These are phyloP conservation scores for Mangifera indica DNA, from an alignment of 345 rosid species.

Conservation along the genomic window DNA sequence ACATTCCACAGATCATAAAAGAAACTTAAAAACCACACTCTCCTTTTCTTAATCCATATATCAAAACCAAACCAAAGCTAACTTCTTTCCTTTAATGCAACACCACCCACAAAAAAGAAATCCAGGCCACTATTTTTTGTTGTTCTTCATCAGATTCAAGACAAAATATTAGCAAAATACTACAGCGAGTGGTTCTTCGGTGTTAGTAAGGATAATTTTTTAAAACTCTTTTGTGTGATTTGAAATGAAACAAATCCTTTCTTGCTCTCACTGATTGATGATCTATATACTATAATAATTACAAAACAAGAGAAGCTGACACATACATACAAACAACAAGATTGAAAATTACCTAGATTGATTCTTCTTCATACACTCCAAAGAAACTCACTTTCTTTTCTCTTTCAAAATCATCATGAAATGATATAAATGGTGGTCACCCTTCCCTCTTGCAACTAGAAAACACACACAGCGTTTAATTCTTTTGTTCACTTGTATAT, in stretches of 20 bases:
- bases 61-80: neutral
- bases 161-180: neutral
- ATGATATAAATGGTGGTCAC: neutral
- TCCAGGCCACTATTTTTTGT: conserved; percentile 1
- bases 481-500: conserved; percentile 15
- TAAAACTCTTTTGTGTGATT: conserved; percentile 1
- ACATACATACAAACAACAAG: conserved; percentile 25
- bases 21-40: conserved; percentile 28
- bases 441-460: conserved; percentile 1
- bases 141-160: conserved; percentile 16
- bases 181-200: conserved; percentile 6
- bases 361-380: conserved; percentile 12
- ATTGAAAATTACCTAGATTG: conserved; percentile 28
- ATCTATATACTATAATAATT: conserved; percentile 13
- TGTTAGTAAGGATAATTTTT: neutral
- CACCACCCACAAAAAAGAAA: conserved; percentile 7
- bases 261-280: conserved; percentile 14
- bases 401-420: neutral
- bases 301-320: conserved; percentile 27
- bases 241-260: conserved; percentile 7
- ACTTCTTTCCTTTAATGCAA: conserved; percentile 6
- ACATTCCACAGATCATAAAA: conserved; percentile 33
- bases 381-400: neutral
- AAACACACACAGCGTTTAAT: neutral
- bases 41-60: neutral